These are phyloP conservation scores for Lignosus rhinocerotis DNA, from an alignment of 1,284 basidiomycete species.

Conservation along the genomic window DNA sequence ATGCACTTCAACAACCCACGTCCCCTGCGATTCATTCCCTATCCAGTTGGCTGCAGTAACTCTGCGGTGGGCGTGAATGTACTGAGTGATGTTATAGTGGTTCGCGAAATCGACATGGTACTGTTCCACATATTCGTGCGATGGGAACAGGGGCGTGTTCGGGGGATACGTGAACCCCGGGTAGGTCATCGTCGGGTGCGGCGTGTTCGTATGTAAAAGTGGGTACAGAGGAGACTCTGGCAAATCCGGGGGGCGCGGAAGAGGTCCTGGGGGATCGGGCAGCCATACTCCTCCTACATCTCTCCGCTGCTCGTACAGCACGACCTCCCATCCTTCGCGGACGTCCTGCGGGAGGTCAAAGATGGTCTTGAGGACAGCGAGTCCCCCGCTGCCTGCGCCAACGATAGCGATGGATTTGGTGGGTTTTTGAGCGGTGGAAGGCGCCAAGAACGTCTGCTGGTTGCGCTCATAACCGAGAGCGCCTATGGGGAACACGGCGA, in stretches of 20 bases:
- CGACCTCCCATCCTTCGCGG: slow-evolving; percentile 44
- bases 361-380: slow-evolving; percentile 51
- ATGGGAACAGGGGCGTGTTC: slow-evolving; percentile 49
- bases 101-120: slow-evolving; percentile 48
- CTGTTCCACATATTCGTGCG: slow-evolving; percentile 44
- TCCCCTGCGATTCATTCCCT: slow-evolving; percentile 40
- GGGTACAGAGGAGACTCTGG: slow-evolving; percentile 59
- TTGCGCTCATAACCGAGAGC: neutral
- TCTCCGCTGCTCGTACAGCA: slow-evolving; percentile 51
- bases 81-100: slow-evolving; percentile 39
- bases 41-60: slow-evolving; percentile 48
- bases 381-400: slow-evolving; percentile 54
- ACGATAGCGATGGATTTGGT: slow-evolving; percentile 54
- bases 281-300: slow-evolving; percentile 57
- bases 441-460: slow-evolving; percentile 4
- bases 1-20: slow-evolving; percentile 44
- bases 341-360: slow-evolving; percentile 45
- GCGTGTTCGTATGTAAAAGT: slow-evolving; percentile 54
- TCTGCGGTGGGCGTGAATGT: slow-evolving; percentile 46
- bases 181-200: slow-evolving; percentile 51
- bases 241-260: slow-evolving; percentile 44
- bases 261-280: slow-evolving; percentile 39
- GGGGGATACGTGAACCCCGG: slow-evolving; percentile 52
- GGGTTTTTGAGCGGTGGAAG: neutral
- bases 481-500: slow-evolving; percentile 2